phyloP scores from a whole-genome alignment of 257 asterid genomes.

The Penstemon barbatus region DNA sequence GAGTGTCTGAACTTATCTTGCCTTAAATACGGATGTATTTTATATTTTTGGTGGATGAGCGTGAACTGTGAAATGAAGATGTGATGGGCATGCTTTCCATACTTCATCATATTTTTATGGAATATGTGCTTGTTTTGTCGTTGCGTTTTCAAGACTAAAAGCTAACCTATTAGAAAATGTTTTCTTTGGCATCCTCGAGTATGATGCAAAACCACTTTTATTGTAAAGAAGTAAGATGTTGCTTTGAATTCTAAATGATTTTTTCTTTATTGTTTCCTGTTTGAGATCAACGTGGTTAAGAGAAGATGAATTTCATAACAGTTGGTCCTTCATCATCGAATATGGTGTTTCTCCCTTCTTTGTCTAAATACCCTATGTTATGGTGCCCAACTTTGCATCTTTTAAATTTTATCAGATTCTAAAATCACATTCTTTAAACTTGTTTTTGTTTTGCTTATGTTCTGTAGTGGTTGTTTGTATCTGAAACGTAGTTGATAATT shows the following conservation, averaged over 20 bases:
- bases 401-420: too few relatives aligned
- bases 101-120: neutral
- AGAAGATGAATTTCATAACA: neutral
- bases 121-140: neutral
- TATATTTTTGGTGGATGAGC: constrained; percentile 1
- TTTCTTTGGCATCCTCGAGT: neutral
- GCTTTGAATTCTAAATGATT: neutral
- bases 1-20: constrained; percentile 29
- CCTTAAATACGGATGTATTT: neutral
- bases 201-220: neutral
- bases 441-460: too few relatives aligned
- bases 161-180: neutral
- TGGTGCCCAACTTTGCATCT: neutral
- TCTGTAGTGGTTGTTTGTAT: too few relatives aligned
- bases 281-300: neutral
- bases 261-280: neutral
- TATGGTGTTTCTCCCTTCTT: neutral
- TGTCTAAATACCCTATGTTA: neutral
- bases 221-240: neutral
- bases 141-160: neutral
- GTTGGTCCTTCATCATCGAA: neutral
- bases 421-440: too few relatives aligned
- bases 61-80: neutral
- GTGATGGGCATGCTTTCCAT: neutral
- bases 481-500: too few relatives aligned